A percentile compares a stretch with the other conserved stretches of the same genome.
Evolutionary conservation across 768 basidiomycete species (phyloP).

Genomic region (Fistulinella prunicolor): DNA sequence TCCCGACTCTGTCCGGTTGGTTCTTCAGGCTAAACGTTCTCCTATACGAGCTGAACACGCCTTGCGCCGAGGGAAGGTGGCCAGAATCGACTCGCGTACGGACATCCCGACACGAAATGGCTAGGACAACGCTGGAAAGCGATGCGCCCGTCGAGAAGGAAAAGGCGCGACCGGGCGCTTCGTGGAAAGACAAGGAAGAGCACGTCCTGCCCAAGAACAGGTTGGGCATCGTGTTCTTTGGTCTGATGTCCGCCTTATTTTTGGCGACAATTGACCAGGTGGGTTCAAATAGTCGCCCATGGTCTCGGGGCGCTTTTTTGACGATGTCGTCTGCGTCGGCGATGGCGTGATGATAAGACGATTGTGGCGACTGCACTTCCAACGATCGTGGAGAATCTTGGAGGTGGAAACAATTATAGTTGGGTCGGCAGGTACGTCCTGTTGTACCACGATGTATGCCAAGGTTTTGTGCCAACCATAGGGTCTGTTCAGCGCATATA

Average conservation of each 20-base stretch:
- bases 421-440: constrained; percentile 66
- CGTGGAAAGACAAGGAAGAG: constrained; percentile 53
- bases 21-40: too few relatives aligned
- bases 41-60: too few relatives aligned
- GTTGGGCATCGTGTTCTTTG: constrained; percentile 25
- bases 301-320: too few relatives aligned
- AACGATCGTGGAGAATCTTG: constrained; percentile 62
- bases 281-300: neutral
- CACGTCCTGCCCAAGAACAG: constrained; percentile 47
- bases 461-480: neutral
- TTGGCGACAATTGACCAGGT: constrained; percentile 62
- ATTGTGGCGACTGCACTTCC: constrained; percentile 76
- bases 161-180: too few relatives aligned
- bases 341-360: constrained; percentile 43
- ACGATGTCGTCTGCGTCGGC: neutral
- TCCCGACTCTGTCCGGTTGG: too few relatives aligned
- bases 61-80: too few relatives aligned
- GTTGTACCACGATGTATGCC: neutral
- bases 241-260: constrained; percentile 29
- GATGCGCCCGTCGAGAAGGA: constrained; percentile 11
- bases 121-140: neutral
- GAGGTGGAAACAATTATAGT: constrained; percentile 61
- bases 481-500: constrained; percentile 54
- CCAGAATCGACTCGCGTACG: too few relatives aligned
- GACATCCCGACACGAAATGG: constrained; percentile 5